Evolutionary conservation across 345 rosid species (phyloP), one percentile per base, ranked within the genome.

Genomic region (Alliaria petiolata): DNA sequence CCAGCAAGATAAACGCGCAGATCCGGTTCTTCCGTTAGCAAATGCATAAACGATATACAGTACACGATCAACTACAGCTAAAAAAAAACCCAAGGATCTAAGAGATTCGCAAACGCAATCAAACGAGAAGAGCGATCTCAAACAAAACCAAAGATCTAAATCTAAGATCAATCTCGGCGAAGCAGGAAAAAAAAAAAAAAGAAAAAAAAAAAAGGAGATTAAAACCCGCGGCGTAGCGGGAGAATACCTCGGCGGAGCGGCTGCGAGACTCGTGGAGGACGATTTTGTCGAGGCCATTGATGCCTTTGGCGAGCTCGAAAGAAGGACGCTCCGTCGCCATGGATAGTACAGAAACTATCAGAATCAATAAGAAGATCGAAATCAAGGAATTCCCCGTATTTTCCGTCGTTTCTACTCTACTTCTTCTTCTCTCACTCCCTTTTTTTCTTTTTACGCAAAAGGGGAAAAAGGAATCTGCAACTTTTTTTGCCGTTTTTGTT

Each of bases 271-370:
- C 95, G 13, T 95, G 89, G 81, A 93, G 87, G 63, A 89, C 65
- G 65, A 91, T 78, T 76, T 86, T 89, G 26, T 86, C 88, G 67
- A 91, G 95, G 72, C 92, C 95, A 62, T 87, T 87, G 79, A 79
- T 43, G 79, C 95, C 96, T 74, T 81, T 82, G 40, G 79, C 62
- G 50, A 69, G 25, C 85, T 93, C 86, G 36, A 79, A 82, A 33
- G 78, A 67, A 42, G 55, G 36, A 67, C 45, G 79, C 72, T 81
- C 81, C 57, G 69, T 70, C 57, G 82, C 78, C 86, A 82, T 82
- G 54, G 74, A 53, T 16, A 64, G 17, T 31, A 31, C 16, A 20
- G 72, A 74, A 42, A 75, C 58, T 28, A 62, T 4, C 4, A 62
- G 22, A 54, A 55, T 0, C 31, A 61, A 45, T 2, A 62, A 45